Conservation (phyloP, 768 basidiomycete species). For the Omphalotus guepiniiformis region DNA sequence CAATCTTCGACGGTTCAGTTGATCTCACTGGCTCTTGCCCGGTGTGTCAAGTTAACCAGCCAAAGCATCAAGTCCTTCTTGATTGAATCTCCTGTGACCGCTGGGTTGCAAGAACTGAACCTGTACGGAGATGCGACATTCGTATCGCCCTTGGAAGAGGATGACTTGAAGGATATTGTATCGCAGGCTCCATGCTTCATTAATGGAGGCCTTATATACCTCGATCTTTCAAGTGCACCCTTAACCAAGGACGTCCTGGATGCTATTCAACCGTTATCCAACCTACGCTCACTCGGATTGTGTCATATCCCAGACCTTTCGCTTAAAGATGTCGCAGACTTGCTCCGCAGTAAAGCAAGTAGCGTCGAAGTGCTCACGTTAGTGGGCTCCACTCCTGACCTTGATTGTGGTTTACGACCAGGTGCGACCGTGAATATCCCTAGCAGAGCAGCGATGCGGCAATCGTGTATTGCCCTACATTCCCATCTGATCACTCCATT, state of each 20-base stretch:
- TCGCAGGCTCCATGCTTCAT: constrained; percentile 75
- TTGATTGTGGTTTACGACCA: constrained; percentile 51
- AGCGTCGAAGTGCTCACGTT: constrained; percentile 87
- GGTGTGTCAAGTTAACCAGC: constrained; percentile 82
- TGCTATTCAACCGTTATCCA: constrained; percentile 58
- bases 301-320: constrained; percentile 77
- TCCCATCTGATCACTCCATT: constrained; percentile 73
- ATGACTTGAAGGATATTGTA: constrained; percentile 67
- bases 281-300: constrained; percentile 83
- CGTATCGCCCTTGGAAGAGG: constrained; percentile 60
- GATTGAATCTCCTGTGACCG: constrained; percentile 58
- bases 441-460: constrained; percentile 45
- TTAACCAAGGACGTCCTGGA: constrained; percentile 55
- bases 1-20: constrained; percentile 63
- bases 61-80: constrained; percentile 74
- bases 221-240: constrained; percentile 86
- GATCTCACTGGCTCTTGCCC: constrained; percentile 75
- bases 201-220: constrained; percentile 70
- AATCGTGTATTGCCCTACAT: constrained; percentile 75
- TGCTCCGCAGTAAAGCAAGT: constrained; percentile 62
- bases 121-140: constrained; percentile 89
- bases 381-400: constrained; percentile 68
- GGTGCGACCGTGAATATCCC: constrained; percentile 23
- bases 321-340: constrained; percentile 59
- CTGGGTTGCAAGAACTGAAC: constrained; percentile 68